Evolutionary conservation across 768 basidiomycete genomes (phyloP), one percentile per base, ranked within the genome.

Genomic region (Mycena capillaripes): DNA sequence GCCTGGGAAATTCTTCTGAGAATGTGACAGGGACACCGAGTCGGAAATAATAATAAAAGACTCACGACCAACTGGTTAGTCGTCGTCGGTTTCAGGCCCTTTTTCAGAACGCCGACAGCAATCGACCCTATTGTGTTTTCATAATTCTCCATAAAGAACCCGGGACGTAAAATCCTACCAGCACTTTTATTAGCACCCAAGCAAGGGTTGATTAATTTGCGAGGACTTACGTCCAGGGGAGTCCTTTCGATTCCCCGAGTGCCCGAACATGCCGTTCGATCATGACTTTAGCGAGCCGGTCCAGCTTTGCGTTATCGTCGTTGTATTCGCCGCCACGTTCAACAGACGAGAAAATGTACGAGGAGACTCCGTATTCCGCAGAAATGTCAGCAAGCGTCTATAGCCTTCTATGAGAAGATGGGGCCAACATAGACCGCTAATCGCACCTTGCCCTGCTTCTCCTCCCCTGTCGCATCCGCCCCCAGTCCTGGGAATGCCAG

Each of bases 131-230:
- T 79, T 4, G 76, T 78, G 5, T 83, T 81, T 11, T 36, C 80
- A 46, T 82, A 85, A 61, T 86, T 86, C 59, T 86, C 85, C 84
- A 86, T 83, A 73, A 86, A 86, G 66, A 86, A 84, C 11, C 78
- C 81, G 4, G 85, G 85, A 8, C 84, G 84, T 27, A 86, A 59
- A 59, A 86, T 82, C 21, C 84, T 85, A 67, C 8, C 30, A 5
- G 2, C 12, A 25, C 2, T 9, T 30, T 32, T 23, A 67, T 29
- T 36, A 34, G 16, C 10, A 29, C 21, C 6, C 14, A 2, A 34
- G 40, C 42, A 27, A 1, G 7, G 11, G 19, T 52, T n/a, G 60
- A 29, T 30, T 23, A 52, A 25, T 14, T 23, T 12, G 36, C 36
- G n/a, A 81, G 70, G 12, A 79, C 84, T 63, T 58, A 85, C 84